Conservation (phyloP, 2,329 filamentous ascomycete species). For the Drechslerella dactyloides region DNA sequence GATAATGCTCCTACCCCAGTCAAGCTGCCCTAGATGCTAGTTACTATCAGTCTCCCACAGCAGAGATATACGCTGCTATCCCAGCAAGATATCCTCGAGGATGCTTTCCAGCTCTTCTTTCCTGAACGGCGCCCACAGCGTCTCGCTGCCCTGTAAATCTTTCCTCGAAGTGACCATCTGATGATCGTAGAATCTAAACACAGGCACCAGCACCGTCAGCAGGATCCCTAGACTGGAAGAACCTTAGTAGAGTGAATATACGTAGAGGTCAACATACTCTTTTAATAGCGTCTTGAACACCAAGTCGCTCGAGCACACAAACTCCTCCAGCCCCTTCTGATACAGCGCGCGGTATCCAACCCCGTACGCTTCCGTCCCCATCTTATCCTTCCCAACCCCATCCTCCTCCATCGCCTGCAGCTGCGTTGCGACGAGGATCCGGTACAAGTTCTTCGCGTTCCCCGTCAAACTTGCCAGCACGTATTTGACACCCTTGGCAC, state of each 20-base stretch:
- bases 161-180: slow-evolving; percentile 93
- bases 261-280: slow-evolving; percentile 66
- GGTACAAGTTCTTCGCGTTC: slow-evolving; percentile 87
- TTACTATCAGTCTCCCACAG: no score
- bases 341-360: slow-evolving; percentile 92
- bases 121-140: slow-evolving; percentile 82
- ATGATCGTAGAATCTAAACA: slow-evolving; percentile 83
- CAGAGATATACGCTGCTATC: slow-evolving; percentile 5
- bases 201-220: slow-evolving; percentile 55
- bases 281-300: slow-evolving; percentile 92
- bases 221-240: neutral
- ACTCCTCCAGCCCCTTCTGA: slow-evolving; percentile 93
- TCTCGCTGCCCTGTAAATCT: slow-evolving; percentile 82
- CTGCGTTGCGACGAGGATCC: slow-evolving; percentile 82
- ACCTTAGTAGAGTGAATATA: neutral
- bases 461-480: slow-evolving; percentile 89
- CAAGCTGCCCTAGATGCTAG: no score
- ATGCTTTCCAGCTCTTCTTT: slow-evolving; percentile 88
- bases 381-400: slow-evolving; percentile 64
- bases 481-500: slow-evolving; percentile 88
- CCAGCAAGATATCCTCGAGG: slow-evolving; percentile 70
- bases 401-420: slow-evolving; percentile 72
- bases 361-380: slow-evolving; percentile 62
- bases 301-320: slow-evolving; percentile 96
- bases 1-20: no score